These are phyloP conservation scores for Suillus cothurnatus DNA, from an alignment of 768 basidiomycete genomes.

Conservation along the genomic window DNA sequence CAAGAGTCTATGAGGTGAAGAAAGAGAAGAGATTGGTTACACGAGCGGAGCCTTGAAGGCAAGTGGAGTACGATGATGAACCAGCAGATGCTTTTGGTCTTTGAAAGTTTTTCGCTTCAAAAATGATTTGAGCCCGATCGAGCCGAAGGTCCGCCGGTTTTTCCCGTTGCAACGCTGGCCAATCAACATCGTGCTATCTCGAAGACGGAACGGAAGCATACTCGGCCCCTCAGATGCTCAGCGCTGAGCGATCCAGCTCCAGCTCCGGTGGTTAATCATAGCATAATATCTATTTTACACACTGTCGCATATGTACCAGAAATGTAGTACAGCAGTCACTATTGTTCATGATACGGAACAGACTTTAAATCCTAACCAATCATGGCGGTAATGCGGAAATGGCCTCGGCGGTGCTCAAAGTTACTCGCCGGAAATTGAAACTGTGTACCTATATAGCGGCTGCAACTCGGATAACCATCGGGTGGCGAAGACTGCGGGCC, in stretches of 20 bases:
- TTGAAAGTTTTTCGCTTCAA: slow-evolving; percentile 17
- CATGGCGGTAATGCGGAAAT: slow-evolving; percentile 1
- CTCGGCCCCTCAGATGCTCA: background rate
- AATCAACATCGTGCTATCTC: slow-evolving; percentile 19
- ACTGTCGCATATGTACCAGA: background rate
- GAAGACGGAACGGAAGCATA: slow-evolving; percentile 4
- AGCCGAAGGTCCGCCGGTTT: slow-evolving; percentile 27
- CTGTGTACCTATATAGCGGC: background rate
- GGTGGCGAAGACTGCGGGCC: slow-evolving; percentile 38
- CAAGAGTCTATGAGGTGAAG: slow-evolving; percentile 12
- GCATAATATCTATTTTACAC: background rate
- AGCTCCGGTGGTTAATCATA: background rate
- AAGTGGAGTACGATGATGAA: slow-evolving; percentile 12
- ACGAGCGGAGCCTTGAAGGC: slow-evolving; percentile 14
- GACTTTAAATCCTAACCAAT: background rate
- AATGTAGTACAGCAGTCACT: background rate
- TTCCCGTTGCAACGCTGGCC: slow-evolving; percentile 23
- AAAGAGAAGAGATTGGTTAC: slow-evolving; percentile 8
- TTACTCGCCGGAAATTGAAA: background rate
- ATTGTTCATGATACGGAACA: background rate
- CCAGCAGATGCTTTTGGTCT: slow-evolving; percentile 1
- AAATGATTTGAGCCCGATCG: slow-evolving; percentile 26
- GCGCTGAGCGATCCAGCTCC: background rate
- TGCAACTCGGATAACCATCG: slow-evolving; percentile 27
- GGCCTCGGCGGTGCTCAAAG: background rate